Percentiles rank a stretch among this genome's conserved stretches.
phyloP scores from a whole-genome alignment of 1,284 basidiomycete species.

The Phylloporus sp. region DNA sequence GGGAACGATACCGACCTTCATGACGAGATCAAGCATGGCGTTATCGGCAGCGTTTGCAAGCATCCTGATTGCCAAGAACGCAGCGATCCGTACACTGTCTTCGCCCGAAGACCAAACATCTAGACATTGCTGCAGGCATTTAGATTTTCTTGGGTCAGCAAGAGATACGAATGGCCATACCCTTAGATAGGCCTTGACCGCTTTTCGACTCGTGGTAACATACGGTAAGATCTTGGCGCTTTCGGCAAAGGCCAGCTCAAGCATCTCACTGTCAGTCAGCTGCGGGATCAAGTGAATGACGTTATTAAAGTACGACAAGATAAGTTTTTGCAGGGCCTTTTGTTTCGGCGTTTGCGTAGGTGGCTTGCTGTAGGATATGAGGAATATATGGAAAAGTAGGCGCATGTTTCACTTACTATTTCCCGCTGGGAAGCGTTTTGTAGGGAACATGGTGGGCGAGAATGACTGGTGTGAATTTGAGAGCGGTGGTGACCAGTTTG shows the following conservation, averaged over 20 bases:
- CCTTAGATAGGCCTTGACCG: conserved; percentile 86
- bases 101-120: conserved; percentile 83
- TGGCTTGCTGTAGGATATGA: conserved; percentile 58
- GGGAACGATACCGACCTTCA: conserved; percentile 64
- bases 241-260: conserved; percentile 79
- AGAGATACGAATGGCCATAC: conserved; percentile 39
- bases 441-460: conserved; percentile 88
- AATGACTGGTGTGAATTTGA: conserved; percentile 92
- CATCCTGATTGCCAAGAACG: conserved; percentile 86
- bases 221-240: conserved; percentile 89
- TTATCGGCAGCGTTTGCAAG: conserved; percentile 83
- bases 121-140: conserved; percentile 65
- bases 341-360: conserved; percentile 76
- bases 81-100: conserved; percentile 85
- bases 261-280: conserved; percentile 68
- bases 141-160: no score
- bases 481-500: conserved; percentile 86
- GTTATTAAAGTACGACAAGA: conserved; percentile 90
- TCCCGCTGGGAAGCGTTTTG: conserved; percentile 81
- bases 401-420: conserved; percentile 65
- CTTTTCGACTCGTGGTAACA: conserved; percentile 80
- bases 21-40: conserved; percentile 81
- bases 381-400: not conserved
- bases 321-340: conserved; percentile 84
- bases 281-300: conserved; percentile 80